phyloP scores from a whole-genome alignment of 495 filamentous ascomycete genomes.

The Penicillium tannophilum region DNA sequence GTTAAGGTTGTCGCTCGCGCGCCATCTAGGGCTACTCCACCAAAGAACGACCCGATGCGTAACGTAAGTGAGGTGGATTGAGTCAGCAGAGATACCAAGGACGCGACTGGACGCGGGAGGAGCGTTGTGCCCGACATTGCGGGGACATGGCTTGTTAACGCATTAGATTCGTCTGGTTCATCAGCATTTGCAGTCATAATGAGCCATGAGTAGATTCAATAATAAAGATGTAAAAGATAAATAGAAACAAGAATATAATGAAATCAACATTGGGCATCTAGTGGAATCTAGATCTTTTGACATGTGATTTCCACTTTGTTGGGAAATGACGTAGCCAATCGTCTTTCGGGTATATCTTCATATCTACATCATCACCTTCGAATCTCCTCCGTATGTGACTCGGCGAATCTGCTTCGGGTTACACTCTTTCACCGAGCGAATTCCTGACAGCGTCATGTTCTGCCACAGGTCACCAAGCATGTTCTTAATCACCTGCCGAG shows the following conservation, averaged over 20 bases:
- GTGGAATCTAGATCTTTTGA: constrained; percentile 7
- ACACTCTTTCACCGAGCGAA: constrained; percentile 54
- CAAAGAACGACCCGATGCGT: constrained; percentile 68
- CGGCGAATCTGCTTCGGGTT: constrained; percentile 52
- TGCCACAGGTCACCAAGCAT: constrained; percentile 63
- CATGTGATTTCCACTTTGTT: constrained; percentile 25
- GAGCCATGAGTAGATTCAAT: constrained; percentile 24
- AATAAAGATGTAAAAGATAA: neutral
- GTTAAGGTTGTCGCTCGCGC: constrained; percentile 70
- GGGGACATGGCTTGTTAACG: constrained; percentile 28
- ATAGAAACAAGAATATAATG: neutral
- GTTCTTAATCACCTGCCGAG: constrained; percentile 56
- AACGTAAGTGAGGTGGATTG: constrained; percentile 70
- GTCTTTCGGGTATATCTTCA: neutral
- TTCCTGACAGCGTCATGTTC: constrained; percentile 60
- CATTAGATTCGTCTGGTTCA: neutral
- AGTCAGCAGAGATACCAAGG: constrained; percentile 67
- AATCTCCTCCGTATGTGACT: constrained; percentile 56
- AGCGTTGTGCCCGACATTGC: constrained; percentile 57
- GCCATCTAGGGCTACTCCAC: constrained; percentile 64
- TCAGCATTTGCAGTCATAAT: constrained; percentile 5
- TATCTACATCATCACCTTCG: constrained; percentile 44
- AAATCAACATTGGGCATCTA: neutral
- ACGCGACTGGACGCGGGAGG: constrained; percentile 67
- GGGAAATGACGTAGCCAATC: constrained; percentile 3